Percentiles rank a stretch among this genome's conserved stretches.
Conservation (phyloP, 768 basidiomycete genomes). For the Termitomyces sp. region DNA sequence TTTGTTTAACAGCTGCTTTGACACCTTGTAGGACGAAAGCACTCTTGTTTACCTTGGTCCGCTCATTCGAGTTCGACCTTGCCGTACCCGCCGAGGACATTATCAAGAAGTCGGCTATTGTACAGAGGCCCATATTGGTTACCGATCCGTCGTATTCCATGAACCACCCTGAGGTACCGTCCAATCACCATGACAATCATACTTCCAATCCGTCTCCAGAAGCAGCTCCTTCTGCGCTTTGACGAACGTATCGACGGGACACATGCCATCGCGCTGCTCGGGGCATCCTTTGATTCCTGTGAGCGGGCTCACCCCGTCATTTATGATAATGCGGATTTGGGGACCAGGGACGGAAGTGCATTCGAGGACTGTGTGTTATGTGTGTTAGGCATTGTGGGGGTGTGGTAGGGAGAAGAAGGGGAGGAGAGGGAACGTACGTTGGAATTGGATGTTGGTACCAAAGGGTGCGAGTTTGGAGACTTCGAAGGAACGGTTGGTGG, state of each 20-base stretch:
- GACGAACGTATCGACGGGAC: constrained; percentile 70
- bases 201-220: constrained; percentile 63
- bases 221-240: constrained; percentile 65
- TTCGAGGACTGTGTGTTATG: constrained; percentile 48
- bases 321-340: constrained; percentile 82
- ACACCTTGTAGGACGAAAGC: constrained; percentile 26
- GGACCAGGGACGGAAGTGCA: constrained; percentile 47
- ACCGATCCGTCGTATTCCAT: constrained; percentile 79
- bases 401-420: not conserved
- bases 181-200: constrained; percentile 80
- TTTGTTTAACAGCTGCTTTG: not conserved
- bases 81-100: constrained; percentile 47
- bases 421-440: constrained; percentile 46
- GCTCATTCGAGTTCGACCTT: constrained; percentile 51
- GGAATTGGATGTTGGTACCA: constrained; percentile 86
- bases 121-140: constrained; percentile 45
- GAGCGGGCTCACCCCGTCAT: constrained; percentile 83
- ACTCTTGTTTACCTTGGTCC: constrained; percentile 44
- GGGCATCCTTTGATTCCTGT: constrained; percentile 76
- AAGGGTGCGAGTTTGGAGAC: constrained; percentile 81
- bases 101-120: constrained; percentile 32
- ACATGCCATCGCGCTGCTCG: constrained; percentile 71
- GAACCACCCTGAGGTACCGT: constrained; percentile 55
- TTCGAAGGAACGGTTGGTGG: constrained; percentile 61
- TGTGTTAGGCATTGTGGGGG: constrained; percentile 11